phyloP scores from a whole-genome alignment of 179 eudicot species.

The Silene noctiflora region DNA sequence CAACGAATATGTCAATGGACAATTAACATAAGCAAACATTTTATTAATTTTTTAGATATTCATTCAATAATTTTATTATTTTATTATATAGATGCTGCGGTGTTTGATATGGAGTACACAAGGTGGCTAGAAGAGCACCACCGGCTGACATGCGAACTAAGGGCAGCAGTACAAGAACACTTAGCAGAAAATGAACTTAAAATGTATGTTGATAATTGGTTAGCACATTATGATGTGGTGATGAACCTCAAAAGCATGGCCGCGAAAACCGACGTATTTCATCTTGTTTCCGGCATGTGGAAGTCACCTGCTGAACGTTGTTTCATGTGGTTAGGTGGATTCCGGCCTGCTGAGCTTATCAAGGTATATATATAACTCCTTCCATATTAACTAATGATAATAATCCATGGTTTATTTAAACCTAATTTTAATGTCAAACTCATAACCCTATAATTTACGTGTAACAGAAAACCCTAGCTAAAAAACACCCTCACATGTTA shows the following conservation, averaged over 20 bases:
- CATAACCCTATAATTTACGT: background rate
- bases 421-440: background rate
- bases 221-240: slow-evolving; percentile 72
- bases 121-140: slow-evolving; percentile 94
- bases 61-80: background rate
- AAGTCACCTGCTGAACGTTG: slow-evolving; percentile 95
- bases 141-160: slow-evolving; percentile 71
- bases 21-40: no score
- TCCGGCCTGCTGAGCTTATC: slow-evolving; percentile 88
- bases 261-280: slow-evolving; percentile 73
- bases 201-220: slow-evolving; percentile 66
- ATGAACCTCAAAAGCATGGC: slow-evolving; percentile 71
- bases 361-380: slow-evolving; percentile 42
- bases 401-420: no score
- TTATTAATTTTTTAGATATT: background rate
- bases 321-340: slow-evolving; percentile 97
- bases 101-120: slow-evolving; percentile 89
- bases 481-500: background rate
- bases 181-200: slow-evolving; percentile 78
- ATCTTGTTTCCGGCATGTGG: slow-evolving; percentile 87
- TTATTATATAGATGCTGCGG: slow-evolving; percentile 47
- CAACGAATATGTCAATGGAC: slow-evolving; percentile 9
- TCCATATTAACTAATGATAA: no score
- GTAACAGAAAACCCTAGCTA: slow-evolving; percentile 13
- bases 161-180: slow-evolving; percentile 84